Conservation (phyloP, 2,329 filamentous ascomycete genomes). For the Nothopassalora personata region DNA sequence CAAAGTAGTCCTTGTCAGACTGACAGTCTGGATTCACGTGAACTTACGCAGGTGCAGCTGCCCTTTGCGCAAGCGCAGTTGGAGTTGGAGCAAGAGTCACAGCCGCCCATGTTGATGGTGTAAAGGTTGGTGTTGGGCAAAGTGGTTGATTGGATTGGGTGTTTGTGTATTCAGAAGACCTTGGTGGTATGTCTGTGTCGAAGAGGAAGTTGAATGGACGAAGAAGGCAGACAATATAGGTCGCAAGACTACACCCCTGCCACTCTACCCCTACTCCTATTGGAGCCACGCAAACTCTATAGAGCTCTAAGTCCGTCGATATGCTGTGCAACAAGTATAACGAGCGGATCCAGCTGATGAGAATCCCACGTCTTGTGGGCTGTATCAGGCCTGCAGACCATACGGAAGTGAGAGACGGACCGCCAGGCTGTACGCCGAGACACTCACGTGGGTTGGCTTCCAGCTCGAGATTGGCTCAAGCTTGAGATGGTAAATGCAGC, state of each 20-base stretch:
- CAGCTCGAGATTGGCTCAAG: conserved; percentile 4
- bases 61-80: conserved; percentile 27
- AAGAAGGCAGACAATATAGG: conserved; percentile 19
- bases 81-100: conserved; percentile 28
- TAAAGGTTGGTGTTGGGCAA: conserved; percentile 13
- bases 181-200: conserved; percentile 18
- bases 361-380: conserved; percentile 21
- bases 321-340: conserved; percentile 10
- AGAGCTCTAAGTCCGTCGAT: conserved; percentile 16
- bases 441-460: conserved; percentile 1
- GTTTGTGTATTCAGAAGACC: conserved; percentile 13
- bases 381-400: conserved; percentile 4
- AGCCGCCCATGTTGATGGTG: conserved; percentile 30
- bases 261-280: conserved; percentile 10
- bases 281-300: conserved; percentile 19
- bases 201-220: conserved; percentile 11
- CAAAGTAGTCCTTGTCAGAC: not conserved
- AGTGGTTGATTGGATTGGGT: conserved; percentile 2
- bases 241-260: conserved; percentile 2
- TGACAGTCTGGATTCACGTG: not conserved
- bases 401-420: conserved; percentile 6
- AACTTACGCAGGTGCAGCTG: conserved; percentile 31
- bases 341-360: conserved; percentile 9
- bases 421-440: conserved; percentile 3
- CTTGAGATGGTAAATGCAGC: conserved; percentile 3